Percentiles rank a stretch among this genome's conserved stretches.
Conservation (phyloP, 2,329 filamentous ascomycete genomes). For the Laburnicola sp. region DNA sequence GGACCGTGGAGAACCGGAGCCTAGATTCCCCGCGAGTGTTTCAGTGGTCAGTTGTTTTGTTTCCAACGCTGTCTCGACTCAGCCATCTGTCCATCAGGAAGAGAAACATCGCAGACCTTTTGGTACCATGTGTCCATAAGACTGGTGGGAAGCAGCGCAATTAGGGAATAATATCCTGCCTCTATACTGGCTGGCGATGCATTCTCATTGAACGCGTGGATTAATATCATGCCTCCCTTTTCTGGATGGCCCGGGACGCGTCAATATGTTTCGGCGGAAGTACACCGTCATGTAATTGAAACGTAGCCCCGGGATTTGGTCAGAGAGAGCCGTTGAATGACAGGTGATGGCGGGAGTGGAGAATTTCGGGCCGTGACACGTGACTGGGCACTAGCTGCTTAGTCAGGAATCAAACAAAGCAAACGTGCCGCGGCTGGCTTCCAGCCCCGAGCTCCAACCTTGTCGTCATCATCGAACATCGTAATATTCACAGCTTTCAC, state of each 20-base stretch:
- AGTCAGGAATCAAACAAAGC: background rate
- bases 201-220: background rate
- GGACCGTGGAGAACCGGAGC: background rate
- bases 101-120: no score
- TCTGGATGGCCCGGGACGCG: background rate
- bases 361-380: background rate
- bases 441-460: slow-evolving; percentile 2
- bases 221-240: background rate
- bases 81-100: slow-evolving; percentile 1
- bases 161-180: slow-evolving; percentile 6
- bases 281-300: slow-evolving; percentile 1
- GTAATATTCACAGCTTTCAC: background rate
- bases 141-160: slow-evolving; percentile 3
- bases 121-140: background rate
- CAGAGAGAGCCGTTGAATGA: background rate
- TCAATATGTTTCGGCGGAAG: slow-evolving; percentile 1
- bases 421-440: background rate
- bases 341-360: background rate
- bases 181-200: background rate
- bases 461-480: slow-evolving; percentile 11
- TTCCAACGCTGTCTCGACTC: slow-evolving; percentile 2
- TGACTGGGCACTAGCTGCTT: background rate
- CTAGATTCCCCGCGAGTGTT: background rate
- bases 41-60: slow-evolving; percentile 3
- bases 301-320: slow-evolving; percentile 5